Evolutionary conservation across 1,284 basidiomycete genomes (phyloP), one percentile per base, ranked within the genome.

Genomic region (Kalmanozyma brasiliensis): DNA sequence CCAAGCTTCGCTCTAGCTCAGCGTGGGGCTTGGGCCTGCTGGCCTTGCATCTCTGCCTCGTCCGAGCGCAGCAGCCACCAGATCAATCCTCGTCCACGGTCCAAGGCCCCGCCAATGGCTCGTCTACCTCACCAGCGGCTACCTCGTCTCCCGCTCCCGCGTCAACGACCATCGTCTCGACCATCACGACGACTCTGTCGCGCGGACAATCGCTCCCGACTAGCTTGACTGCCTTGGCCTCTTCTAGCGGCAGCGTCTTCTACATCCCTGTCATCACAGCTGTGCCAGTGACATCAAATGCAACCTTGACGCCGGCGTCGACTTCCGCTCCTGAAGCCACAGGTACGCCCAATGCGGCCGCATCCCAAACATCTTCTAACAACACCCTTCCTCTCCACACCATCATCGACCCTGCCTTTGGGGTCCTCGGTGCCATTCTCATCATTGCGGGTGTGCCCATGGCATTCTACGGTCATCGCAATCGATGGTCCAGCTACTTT

Each of bases 361-460:
- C 60, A 11, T 30, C 23, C 13, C 17, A 52, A 35, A 49, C 41
- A 26, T 32, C 58, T 8, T 16, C 43, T 22, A 43, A 19, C 47
- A 33, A n/a, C 14, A 37, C 41, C 16, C 55, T 75, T 1, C 73
- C 75, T 1, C 70, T 77, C 9, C 34, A 67, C 32, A 76, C 67
- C 23, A 29, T 84, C 76, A 85, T 97, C 46, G 92, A 94, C 77
- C 90, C 91, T 14, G 92, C 89, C 14, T 97, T 94, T 82, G 93
- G 90, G 32, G 89, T 94, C 13, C 87, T 94, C 8, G 94, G 94
- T 46, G 91, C 87, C 8, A 83, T 96, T 68, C 88, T 97, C 78
- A 93, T 97, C 73, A 76, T 95, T 46, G 92, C 91, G 8, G 94
- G 94, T 53, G 85, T 94, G 14, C 92, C 93, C 4, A 91, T 92